Evolutionary conservation across 73 alveolate species (phyloP).

Genomic region (Symbiodinium natans): DNA sequence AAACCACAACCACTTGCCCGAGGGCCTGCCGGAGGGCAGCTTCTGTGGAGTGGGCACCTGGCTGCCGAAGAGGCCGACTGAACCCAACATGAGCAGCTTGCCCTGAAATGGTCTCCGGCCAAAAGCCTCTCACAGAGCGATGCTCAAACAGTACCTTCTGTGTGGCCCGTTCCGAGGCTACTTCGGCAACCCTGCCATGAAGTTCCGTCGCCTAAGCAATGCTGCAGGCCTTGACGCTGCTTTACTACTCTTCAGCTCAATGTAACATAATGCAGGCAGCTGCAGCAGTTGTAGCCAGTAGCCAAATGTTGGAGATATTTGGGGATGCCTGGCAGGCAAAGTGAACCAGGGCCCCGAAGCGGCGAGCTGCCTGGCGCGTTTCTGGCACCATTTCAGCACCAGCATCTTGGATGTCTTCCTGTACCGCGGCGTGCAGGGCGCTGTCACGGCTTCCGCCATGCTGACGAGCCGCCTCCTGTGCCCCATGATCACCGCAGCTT

Average conservation of each 20-base stretch:
- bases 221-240: slow-evolving; percentile 40
- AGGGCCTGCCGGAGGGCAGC: slow-evolving; percentile 71
- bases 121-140: neutral
- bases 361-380: slow-evolving; percentile 67
- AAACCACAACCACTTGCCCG: slow-evolving; percentile 58
- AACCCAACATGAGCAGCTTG: slow-evolving; percentile 67
- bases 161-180: neutral
- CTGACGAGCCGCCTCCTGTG: slow-evolving; percentile 34
- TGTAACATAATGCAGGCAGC: neutral
- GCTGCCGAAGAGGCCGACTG: slow-evolving; percentile 61
- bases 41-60: slow-evolving; percentile 70
- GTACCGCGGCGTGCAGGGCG: slow-evolving; percentile 74
- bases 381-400: slow-evolving; percentile 77
- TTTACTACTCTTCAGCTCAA: neutral
- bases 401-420: slow-evolving; percentile 70
- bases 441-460: slow-evolving; percentile 44
- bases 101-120: neutral
- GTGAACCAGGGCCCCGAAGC: slow-evolving; percentile 62
- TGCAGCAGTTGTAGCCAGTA: neutral
- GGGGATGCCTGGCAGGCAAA: slow-evolving; percentile 56
- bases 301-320: too few relatives aligned
- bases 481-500: slow-evolving; percentile 20
- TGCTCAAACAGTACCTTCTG: too few relatives aligned
- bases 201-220: slow-evolving; percentile 68
- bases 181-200: slow-evolving; percentile 62